Base-by-base conservation (phyloP, 1,284 basidiomycete species). In the Leccinum olivaceoglutinosum region DNA sequence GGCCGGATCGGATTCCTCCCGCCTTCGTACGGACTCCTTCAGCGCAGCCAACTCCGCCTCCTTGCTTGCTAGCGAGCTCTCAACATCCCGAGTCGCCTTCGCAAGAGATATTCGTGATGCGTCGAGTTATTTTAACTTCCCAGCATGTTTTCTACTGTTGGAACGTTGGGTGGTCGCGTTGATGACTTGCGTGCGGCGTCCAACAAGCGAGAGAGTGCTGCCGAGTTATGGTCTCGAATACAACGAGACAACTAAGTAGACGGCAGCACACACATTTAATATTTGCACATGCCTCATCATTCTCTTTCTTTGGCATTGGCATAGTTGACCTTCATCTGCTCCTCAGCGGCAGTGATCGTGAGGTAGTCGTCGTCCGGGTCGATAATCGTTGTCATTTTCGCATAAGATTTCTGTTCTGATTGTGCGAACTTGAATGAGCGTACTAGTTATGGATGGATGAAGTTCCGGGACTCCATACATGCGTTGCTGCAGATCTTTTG, bases 311-410 rank as follows among this genome's bases (percentile, higher is more conserved):
- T 85, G 59, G 85, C 76, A 58, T 76, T 78, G 3, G 80, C 76
- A 67, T 86, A 82, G 5, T 83, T 82, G 6, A 78, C 68, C 7
- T 81, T 80, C 73, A 89, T 85, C 64, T 81, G 84, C 66, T 90
- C 85, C 68, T 91, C 88, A 4, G 88, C 85, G 10, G 81, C 82
- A 29, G 85, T 84, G 59, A 91, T 88, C 9, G 86, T 86, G 63
- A 88, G 76, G 70, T 85, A 90, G 73, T 91, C 89, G 62, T 89
- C 88, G 49, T 87, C 86, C 2, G 88, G 87, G 68, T 89, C 85
- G 59, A 91, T 87, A 64, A 90, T 84, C 2, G 81, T 80, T 39
- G 81, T 76, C 82, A 90, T 88, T 85, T 85, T 66, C 79, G 79
- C 54, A 91, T 84, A n/a, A 87, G 82, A 67, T 87, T 85, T 60